Base-by-base conservation (phyloP, 2,329 filamentous ascomycete species). In the Drechslerella stenobrocha region DNA sequence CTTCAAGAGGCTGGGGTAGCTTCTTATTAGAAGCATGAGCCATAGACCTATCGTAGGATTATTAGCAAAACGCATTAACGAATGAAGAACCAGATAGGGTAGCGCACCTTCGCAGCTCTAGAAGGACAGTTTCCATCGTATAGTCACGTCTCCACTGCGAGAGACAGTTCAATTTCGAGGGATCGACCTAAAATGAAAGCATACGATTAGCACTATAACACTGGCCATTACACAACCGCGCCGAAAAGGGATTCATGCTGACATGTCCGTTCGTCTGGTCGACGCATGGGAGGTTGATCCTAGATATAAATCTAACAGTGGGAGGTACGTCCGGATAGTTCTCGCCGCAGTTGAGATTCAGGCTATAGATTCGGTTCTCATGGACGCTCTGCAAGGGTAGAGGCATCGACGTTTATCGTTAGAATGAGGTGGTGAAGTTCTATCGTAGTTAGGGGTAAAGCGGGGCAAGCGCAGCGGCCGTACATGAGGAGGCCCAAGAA, bases 321-420 rank as follows among this genome's bases (percentile, higher is more conserved):
- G 93, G 93, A 45, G 93, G 93, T 70, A 84, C 81, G 76, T 96
- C 90, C 52, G 93, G 93, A 77, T 98, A 98, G 61, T 88, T 81
- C 48, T 85, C 82, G 70, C 90, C 91, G 80, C 93, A 98, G 80
- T 95, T 87, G 80, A 98, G 96, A 78, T 92, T 95, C 74, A 98
- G 83, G 73, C 90, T 95, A 82, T 98, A 98, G 80, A 98, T 98
- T 75, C 93, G 88, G 79, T 98, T 98, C 81, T 98, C 93, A 77
- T 97, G 92, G 70, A 87, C 90, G 78, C 90, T 95, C 89, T 93
- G 37, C 35, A 34, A 6, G 8, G 23, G 30, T n/a, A n/a, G n/a
- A n/a, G n/a, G n/a, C n/a, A n/a, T n/a, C n/a, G n/a, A n/a, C n/a
- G n/a, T n/a, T n/a, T n/a, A n/a, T n/a, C n/a, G n/a, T n/a, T n/a